These are phyloP conservation scores for Neonectria sp. DNA, from an alignment of 2,329 filamentous ascomycete genomes.

Conservation along the genomic window DNA sequence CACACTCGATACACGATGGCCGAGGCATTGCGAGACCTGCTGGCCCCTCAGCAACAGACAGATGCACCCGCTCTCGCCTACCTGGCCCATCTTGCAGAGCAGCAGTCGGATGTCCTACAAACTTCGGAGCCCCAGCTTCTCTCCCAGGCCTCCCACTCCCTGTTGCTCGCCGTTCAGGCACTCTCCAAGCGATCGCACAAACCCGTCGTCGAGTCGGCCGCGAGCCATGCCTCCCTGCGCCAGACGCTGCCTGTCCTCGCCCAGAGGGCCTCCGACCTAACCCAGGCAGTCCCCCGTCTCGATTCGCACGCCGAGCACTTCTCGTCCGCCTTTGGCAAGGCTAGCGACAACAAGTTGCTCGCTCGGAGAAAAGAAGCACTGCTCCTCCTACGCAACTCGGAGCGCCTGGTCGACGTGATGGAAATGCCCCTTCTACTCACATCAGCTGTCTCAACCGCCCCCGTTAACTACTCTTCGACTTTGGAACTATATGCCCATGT, in stretches of 20 bases:
- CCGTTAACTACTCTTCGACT: constrained; percentile 87
- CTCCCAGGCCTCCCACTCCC: constrained; percentile 84
- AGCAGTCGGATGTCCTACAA: constrained; percentile 80
- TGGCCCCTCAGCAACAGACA: constrained; percentile 50
- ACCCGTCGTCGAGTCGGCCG: constrained; percentile 84
- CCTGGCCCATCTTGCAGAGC: constrained; percentile 82
- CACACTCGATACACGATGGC: constrained; percentile 50
- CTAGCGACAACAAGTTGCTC: constrained; percentile 77
- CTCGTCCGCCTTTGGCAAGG: constrained; percentile 85
- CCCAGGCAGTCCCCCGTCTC: constrained; percentile 81
- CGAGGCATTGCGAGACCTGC: constrained; percentile 54
- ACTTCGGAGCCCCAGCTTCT: constrained; percentile 84
- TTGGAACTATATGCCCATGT: constrained; percentile 96
- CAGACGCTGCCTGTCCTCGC: constrained; percentile 80
- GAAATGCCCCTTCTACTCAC: constrained; percentile 90
- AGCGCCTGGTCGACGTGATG: constrained; percentile 90
- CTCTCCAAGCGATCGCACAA: constrained; percentile 93
- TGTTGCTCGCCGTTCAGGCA: constrained; percentile 86
- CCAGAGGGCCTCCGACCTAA: constrained; percentile 76
- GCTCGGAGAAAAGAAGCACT: constrained; percentile 84
- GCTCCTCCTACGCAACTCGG: constrained; percentile 87
- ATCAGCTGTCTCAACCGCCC: constrained; percentile 77
- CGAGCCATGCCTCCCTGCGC: constrained; percentile 81
- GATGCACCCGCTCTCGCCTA: constrained; percentile 77
- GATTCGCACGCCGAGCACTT: constrained; percentile 86